Evolutionary conservation across 2,329 filamentous ascomycete species (phyloP), one percentile per base, ranked within the genome.

Genomic region (Trichoderma simmonsii): DNA sequence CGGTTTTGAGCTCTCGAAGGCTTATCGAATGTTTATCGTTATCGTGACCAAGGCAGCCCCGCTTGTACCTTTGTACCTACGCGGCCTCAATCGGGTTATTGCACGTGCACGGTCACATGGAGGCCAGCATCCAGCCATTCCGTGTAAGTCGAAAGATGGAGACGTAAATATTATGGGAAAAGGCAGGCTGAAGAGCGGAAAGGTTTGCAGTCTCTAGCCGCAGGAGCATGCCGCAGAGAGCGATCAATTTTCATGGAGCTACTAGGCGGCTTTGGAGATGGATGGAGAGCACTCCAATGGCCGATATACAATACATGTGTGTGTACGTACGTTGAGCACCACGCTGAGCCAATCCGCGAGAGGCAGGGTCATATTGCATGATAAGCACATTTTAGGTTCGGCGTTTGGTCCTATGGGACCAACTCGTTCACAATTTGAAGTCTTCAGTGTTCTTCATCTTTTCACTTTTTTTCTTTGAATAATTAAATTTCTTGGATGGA

Each of bases 81-180:
- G n/a, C 28, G n/a, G 24, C 43, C 57, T 62, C 43, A 59, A 72
- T 70, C 66, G 60, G 48, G 36, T 1, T n/a, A 18, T 26, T 21
- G 66, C 71, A 72, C 70, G 70, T 72, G 71, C 24, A 39, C 32
- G n/a, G 59, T 69, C 65, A 69, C 70, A 68, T 72, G 70, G 26
- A 36, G 30, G 24, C 21, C 32, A 72, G 43, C 56, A 21, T 70
- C 64, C 34, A 71, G 54, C 70, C 70, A 72, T 32, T 71, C 60
- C 51, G 71, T 72, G 71, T 72, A 72, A 72, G 71, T 70, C 48
- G 39, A 63, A 56, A 59, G 60, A 60, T 71, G 69, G 69, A 32
- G 60, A 60, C 61, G n/a, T 30, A 63, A 1, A 8, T 48, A 15
- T 2, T 24, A 69, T 61, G 15, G 30, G 30, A 26, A 36, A 60